These are phyloP conservation scores for Lactarius tabidus DNA, from an alignment of 768 basidiomycete genomes.

Conservation along the genomic window DNA sequence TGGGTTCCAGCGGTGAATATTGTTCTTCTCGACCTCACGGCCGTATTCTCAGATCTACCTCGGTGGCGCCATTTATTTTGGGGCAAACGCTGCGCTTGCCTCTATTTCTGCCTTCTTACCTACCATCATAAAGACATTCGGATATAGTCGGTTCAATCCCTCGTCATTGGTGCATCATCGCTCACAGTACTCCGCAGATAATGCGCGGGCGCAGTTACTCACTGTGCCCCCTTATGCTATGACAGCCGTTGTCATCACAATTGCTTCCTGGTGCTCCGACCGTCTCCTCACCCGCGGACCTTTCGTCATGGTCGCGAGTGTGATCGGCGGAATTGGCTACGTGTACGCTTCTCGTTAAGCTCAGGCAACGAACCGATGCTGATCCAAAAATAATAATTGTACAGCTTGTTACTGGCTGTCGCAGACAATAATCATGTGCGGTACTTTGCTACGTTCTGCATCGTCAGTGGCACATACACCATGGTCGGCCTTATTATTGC, in stretches of 20 bases:
- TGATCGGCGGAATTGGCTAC: constrained; percentile 56
- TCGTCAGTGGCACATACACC: constrained; percentile 73
- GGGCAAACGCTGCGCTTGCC: constrained; percentile 70
- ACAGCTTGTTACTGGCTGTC: constrained; percentile 54
- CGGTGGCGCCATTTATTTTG: constrained; percentile 74
- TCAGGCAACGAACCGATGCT: background rate
- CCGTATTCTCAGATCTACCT: constrained; percentile 45
- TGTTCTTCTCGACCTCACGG: background rate
- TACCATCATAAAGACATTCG: constrained; percentile 72
- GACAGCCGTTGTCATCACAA: constrained; percentile 57
- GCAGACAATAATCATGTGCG: constrained; percentile 53
- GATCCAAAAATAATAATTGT: background rate
- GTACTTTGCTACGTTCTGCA: constrained; percentile 77
- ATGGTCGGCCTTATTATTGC: constrained; percentile 70
- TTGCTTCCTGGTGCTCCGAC: constrained; percentile 61
- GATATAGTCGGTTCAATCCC: constrained; percentile 49
- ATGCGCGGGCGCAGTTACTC: constrained; percentile 63
- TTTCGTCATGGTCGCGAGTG: constrained; percentile 43
- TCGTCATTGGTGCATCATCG: background rate
- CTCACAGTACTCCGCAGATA: constrained; percentile 38
- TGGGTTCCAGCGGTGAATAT: constrained; percentile 29
- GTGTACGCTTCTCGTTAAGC: constrained; percentile 43
- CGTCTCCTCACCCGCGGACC: constrained; percentile 56
- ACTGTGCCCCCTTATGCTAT: constrained; percentile 82
- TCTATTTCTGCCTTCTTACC: constrained; percentile 81